These are phyloP conservation scores for Cladosporium sp. DNA, from an alignment of 2,329 filamentous ascomycete genomes.

Conservation along the genomic window DNA sequence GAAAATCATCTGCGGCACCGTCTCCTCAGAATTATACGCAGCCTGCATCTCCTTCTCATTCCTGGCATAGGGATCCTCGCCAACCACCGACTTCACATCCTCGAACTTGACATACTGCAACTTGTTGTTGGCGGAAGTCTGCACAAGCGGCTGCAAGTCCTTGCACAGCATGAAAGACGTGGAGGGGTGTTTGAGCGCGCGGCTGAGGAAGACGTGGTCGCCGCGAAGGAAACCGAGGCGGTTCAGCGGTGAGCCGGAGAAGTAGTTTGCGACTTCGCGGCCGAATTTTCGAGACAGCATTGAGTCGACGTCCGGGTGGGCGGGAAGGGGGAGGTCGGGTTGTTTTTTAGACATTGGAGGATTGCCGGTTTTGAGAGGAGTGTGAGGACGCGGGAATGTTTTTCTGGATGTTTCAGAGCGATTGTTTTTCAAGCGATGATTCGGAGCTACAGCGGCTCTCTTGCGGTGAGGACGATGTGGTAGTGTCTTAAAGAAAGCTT, in stretches of 20 bases:
- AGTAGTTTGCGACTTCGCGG: conserved; percentile 79
- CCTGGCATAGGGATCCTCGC: conserved; percentile 64
- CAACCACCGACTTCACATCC: conserved; percentile 68
- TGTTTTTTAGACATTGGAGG: conserved; percentile 16
- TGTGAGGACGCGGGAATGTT: not conserved
- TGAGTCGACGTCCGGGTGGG: conserved; percentile 56
- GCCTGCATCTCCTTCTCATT: conserved; percentile 70
- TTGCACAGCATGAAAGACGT: conserved; percentile 76
- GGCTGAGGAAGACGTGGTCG: conserved; percentile 65
- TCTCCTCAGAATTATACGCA: conserved; percentile 67
- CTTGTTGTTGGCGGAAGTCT: conserved; percentile 34
- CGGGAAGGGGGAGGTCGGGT: conserved; percentile 54
- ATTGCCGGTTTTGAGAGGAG: no score
- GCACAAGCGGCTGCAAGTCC: conserved; percentile 65
- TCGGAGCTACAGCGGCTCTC: not conserved
- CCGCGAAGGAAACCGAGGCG: conserved; percentile 72
- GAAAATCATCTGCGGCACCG: conserved; percentile 72
- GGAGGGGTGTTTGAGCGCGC: conserved; percentile 61
- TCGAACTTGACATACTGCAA: conserved; percentile 66
- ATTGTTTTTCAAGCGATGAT: not conserved
- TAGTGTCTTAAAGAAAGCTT: not conserved
- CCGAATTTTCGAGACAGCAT: conserved; percentile 77
- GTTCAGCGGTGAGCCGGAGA: conserved; percentile 71
- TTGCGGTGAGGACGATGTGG: not conserved
- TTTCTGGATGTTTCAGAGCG: not conserved